Conservation (phyloP, 2,329 filamentous ascomycete genomes). For the Venturia asperata region DNA sequence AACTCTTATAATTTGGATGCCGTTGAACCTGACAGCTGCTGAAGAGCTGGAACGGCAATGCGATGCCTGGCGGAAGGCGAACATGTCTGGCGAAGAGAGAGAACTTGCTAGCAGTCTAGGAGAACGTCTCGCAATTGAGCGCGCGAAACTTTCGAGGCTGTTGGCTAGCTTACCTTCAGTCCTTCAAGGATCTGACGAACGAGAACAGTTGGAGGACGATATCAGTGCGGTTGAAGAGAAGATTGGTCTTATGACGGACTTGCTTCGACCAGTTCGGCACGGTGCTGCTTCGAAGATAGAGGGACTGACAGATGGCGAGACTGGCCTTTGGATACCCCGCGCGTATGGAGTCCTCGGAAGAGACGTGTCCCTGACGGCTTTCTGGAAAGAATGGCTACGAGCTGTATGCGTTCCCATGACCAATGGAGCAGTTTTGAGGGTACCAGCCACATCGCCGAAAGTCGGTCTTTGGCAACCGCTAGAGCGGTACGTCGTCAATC, state of each 20-base stretch:
- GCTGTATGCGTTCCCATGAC: constrained; percentile 94
- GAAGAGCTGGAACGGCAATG: constrained; percentile 67
- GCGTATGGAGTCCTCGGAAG: constrained; percentile 88
- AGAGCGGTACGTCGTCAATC: constrained; percentile 92
- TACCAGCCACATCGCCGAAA: constrained; percentile 81
- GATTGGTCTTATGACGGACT: constrained; percentile 92
- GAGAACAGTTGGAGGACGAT: constrained; percentile 83
- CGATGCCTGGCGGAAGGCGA: constrained; percentile 47
- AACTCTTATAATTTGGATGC: constrained; percentile 86
- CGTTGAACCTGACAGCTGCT: constrained; percentile 71
- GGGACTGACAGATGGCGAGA: constrained; percentile 89
- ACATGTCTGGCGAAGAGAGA: constrained; percentile 85
- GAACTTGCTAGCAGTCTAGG: constrained; percentile 89
- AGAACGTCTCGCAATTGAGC: constrained; percentile 75
- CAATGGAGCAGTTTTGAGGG: constrained; percentile 71
- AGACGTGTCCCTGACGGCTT: constrained; percentile 73
- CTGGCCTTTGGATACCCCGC: constrained; percentile 88
- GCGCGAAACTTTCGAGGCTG: constrained; percentile 82
- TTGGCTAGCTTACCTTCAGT: constrained; percentile 75
- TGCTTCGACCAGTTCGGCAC: constrained; percentile 84
- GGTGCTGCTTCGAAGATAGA: constrained; percentile 96
- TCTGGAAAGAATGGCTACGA: constrained; percentile 98
- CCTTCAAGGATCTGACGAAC: constrained; percentile 69
- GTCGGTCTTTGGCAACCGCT: constrained; percentile 93
- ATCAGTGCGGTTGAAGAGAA: constrained; percentile 97